These are phyloP conservation scores for Neofusicoccum ribis DNA, from an alignment of 2,329 filamentous ascomycete species.

Conservation along the genomic window DNA sequence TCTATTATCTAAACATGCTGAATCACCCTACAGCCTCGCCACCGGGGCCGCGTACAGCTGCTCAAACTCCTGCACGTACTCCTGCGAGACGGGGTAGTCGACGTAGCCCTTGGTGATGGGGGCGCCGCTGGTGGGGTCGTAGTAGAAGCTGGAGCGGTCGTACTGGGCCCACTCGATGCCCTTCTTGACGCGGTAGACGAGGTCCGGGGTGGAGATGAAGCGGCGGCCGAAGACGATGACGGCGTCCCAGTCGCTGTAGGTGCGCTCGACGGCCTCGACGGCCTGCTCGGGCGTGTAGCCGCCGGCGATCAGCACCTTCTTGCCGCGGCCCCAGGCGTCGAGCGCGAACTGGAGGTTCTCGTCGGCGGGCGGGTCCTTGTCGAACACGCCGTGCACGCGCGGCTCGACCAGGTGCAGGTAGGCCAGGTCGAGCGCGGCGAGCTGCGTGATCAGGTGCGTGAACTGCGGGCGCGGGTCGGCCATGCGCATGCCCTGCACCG, in stretches of 20 bases:
- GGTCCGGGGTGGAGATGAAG: conserved; percentile 52
- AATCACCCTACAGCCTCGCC: neutral
- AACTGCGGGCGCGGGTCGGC: conserved; percentile 64
- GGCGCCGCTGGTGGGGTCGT: conserved; percentile 27
- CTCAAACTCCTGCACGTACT: conserved; percentile 27
- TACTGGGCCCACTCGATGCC: conserved; percentile 46
- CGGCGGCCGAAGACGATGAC: conserved; percentile 50
- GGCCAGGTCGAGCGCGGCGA: conserved; percentile 55
- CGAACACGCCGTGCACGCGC: conserved; percentile 45
- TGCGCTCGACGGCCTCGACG: conserved; percentile 36
- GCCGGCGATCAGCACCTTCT: conserved; percentile 43
- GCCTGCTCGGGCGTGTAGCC: conserved; percentile 45
- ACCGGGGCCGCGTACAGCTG: neutral
- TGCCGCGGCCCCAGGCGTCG: conserved; percentile 25
- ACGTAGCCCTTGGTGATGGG: conserved; percentile 35
- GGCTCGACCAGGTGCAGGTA: conserved; percentile 65
- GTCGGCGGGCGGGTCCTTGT: conserved; percentile 27
- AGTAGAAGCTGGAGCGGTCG: conserved; percentile 49
- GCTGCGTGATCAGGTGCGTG: conserved; percentile 53
- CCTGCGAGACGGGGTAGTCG: conserved; percentile 43
- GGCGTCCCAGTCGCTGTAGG: conserved; percentile 47
- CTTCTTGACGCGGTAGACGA: conserved; percentile 47
- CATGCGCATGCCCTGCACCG: conserved; percentile 66
- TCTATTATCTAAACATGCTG: neutral
- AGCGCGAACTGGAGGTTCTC: conserved; percentile 29